A percentile compares a stretch with the other conserved stretches of the same genome.
phyloP scores from a whole-genome alignment of 78 protist genomes.

The Tieghemostelium lacteum region DNA sequence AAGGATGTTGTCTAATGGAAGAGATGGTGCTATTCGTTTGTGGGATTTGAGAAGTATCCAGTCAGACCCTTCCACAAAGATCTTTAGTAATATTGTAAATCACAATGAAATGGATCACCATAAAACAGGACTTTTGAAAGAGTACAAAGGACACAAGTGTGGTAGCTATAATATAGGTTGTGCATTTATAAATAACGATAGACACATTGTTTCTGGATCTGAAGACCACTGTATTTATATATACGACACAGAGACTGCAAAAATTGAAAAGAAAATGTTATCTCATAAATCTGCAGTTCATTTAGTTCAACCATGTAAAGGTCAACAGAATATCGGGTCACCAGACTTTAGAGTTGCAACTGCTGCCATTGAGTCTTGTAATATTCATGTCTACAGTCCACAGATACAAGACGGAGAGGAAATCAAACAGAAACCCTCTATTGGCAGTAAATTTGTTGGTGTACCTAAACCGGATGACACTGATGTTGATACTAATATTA shows the following conservation, averaged over 20 bases:
- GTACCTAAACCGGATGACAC: background rate
- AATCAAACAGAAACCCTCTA: background rate
- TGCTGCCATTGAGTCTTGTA: slow-evolving; percentile 2
- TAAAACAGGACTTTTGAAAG: slow-evolving; percentile 3
- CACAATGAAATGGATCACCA: background rate
- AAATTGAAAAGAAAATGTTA: background rate
- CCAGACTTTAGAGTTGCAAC: slow-evolving; percentile 38
- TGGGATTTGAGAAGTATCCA: slow-evolving; percentile 49
- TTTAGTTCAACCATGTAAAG: slow-evolving; percentile 16
- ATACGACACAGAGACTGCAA: slow-evolving; percentile 27
- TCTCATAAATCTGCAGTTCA: slow-evolving; percentile 45
- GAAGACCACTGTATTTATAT: slow-evolving; percentile 49
- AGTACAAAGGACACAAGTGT: slow-evolving; percentile 47
- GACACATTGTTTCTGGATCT: slow-evolving; percentile 60
- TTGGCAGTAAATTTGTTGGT: background rate
- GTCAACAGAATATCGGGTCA: background rate
- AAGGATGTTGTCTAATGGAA: slow-evolving; percentile 25
- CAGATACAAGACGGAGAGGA: slow-evolving; percentile 10
- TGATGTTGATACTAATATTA: background rate
- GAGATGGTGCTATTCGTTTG: slow-evolving; percentile 21
- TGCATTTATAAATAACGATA: slow-evolving; percentile 54
- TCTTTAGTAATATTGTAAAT: background rate
- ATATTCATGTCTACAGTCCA: slow-evolving; percentile 36
- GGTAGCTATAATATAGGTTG: slow-evolving; percentile 49
- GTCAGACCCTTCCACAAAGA: background rate